Evolutionary conservation across 169 alveolate genomes (phyloP), one percentile per base, ranked within the genome.

Genomic region (Plasmodium knowlesi): DNA sequence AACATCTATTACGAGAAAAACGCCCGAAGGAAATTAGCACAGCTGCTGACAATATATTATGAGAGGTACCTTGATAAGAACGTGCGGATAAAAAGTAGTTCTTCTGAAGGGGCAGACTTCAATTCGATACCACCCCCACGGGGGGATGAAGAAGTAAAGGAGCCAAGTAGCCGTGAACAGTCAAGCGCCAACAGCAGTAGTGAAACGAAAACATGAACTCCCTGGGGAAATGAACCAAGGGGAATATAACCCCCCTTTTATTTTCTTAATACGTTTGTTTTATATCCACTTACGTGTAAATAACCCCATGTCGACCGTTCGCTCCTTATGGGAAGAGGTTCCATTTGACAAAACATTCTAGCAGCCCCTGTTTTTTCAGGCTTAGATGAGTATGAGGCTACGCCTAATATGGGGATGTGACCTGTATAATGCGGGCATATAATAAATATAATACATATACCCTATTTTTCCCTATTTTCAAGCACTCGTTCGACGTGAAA

Each of bases 31-130:
- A 89, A 89, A 81, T 67, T 89, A 80, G 94, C 94, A 3, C 94
- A 89, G 83, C 73, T 89, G 50, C 37, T 89, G 50, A 89, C 94
- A n/a, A 89, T 89, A 34, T 89, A 89, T 57, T 89, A 89, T 81
- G 91, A 89, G 61, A 89, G 94, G 72, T 89, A 89, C 43, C 61
- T 89, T 67, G 94, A 89, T 67, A 89, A 89, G 83, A 79, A 89
- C 50, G 57, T 89, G 30, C 25, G 94, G 46, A 79, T 89, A 41
- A 89, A 89, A 89, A 79, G 32, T 79, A 71, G 25, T 53, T 53
- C 80, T 74, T 85, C 79, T 85, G 32, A 81, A 81, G 61, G 22
- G 16, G 61, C 61, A 16, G 61, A 50, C 61, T 2, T 14, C 61
- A 50, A 1, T 50, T 50, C 61, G 61, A 22, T 50, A 50, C 61